Conservation (phyloP, 176 grass and related monocot genomes). For the Ananas comosus region DNA sequence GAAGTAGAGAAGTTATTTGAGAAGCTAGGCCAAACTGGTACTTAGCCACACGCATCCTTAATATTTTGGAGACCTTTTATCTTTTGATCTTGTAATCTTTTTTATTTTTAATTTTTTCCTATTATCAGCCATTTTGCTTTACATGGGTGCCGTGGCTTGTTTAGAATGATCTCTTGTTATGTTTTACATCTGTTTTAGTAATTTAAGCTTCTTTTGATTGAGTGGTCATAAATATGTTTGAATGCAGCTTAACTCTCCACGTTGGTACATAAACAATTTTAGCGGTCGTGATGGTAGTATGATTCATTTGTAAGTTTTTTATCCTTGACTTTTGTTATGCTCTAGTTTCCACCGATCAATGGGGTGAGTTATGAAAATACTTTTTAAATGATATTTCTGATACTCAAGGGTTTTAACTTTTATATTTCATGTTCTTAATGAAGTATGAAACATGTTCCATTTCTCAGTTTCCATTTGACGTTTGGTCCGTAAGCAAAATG, state of each 20-base stretch:
- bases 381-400: neutral
- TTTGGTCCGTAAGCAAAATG: too few relatives aligned
- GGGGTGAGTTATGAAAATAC: neutral
- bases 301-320: constrained; percentile 88
- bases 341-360: neutral
- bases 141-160: too few relatives aligned
- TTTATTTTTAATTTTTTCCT: neutral
- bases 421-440: too few relatives aligned
- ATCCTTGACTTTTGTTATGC: neutral
- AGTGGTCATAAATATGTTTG: constrained; percentile 6
- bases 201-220: neutral
- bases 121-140: neutral
- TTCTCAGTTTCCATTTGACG: too few relatives aligned
- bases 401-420: too few relatives aligned
- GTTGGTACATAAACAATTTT: constrained; percentile 95
- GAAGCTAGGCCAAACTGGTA: too few relatives aligned
- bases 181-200: too few relatives aligned
- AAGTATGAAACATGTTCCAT: too few relatives aligned
- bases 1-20: neutral
- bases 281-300: constrained; percentile 51
- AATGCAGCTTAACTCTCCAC: constrained; percentile 65
- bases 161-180: too few relatives aligned
- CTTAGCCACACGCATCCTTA: neutral
- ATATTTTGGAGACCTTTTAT: neutral
- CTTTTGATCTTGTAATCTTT: neutral